Base-by-base conservation (phyloP, 2,329 filamentous ascomycete species). In the Aspergillus japonicus region DNA sequence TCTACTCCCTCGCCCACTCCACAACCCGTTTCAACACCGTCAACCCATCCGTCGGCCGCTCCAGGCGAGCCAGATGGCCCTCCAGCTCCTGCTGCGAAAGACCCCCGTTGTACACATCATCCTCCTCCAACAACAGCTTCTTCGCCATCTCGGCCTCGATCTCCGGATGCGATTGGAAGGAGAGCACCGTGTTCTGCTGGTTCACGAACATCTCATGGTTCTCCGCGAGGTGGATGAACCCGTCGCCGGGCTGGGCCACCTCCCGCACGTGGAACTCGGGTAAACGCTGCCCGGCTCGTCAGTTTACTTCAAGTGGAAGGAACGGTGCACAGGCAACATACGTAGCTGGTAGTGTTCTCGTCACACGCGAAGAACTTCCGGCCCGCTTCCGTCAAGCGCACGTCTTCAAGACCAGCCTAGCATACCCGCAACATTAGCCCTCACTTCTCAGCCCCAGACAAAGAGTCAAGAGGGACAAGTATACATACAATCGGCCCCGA, bases 121-220 rank as follows among this genome's bases (percentile, higher is more conserved):
- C 58, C 24, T 60, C 62, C 16, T 62, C 62, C n/a, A 61, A n/a
- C 50, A 81, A 64, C 60, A 78, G 64, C 51, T 74, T 68, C 57
- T 72, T 75, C 4, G 78, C 78, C 19, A 78, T 73, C 39, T 69
- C 69, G 35, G 23, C 44, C n/a, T 50, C 75, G 65, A 81, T 76
- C 64, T 81, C 78, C 0, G 78, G 80, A 58, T 81, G 80, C 0
- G 77, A 78, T 61, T 82, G 80, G 48, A 81, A 78, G 0, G 78
- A 78, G 44, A 80, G 65, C 50, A 81, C 73, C 4, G 71, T 74
- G 56, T 77, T 76, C 56, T 67, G 69, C 55, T 74, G 68, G 53
- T 73, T 77, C 7, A 80, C 55, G 48, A 80, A 75, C 16, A 69
- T 69, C 62, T 81, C 76, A 62, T 77, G 74, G 5, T 70, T 70